phyloP scores from a whole-genome alignment of 768 basidiomycete species.

The Dioszegia aurantiaca region DNA sequence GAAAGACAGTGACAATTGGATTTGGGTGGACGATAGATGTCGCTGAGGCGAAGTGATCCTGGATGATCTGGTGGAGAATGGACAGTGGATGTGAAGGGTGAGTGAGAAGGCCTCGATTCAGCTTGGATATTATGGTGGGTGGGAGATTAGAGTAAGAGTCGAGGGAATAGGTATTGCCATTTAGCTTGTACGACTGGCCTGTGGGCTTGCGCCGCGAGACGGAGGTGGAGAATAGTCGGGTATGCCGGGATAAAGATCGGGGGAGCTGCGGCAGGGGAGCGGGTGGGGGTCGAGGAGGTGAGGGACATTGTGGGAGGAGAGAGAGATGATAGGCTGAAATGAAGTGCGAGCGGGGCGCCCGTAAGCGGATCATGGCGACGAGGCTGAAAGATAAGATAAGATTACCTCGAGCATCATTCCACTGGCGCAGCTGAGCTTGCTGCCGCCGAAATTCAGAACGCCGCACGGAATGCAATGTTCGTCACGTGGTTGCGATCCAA shows the following conservation, averaged over 20 bases:
- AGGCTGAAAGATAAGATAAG: too few relatives aligned
- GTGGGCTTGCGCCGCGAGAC: neutral
- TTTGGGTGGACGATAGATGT: slow-evolving; percentile 72
- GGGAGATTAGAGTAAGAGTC: slow-evolving; percentile 83
- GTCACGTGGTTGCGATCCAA: too few relatives aligned
- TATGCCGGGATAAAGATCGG: neutral
- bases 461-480: neutral
- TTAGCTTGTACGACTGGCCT: slow-evolving; percentile 26
- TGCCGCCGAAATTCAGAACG: neutral
- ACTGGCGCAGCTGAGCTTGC: too few relatives aligned
- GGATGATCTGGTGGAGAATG: slow-evolving; percentile 78
- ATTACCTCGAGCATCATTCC: too few relatives aligned
- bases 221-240: slow-evolving; percentile 3
- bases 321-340: neutral
- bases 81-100: slow-evolving; percentile 77
- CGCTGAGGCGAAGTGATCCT: slow-evolving; percentile 76
- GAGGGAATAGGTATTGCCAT: slow-evolving; percentile 59
- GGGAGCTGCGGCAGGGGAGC: slow-evolving; percentile 1
- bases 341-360: too few relatives aligned
- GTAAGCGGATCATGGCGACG: too few relatives aligned
- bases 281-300: neutral
- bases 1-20: slow-evolving; percentile 80
- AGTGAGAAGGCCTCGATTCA: slow-evolving; percentile 71
- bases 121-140: slow-evolving; percentile 75
- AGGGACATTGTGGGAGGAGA: neutral